Conservation (phyloP, 163 green algal genomes). For the Volvox carteri region DNA sequence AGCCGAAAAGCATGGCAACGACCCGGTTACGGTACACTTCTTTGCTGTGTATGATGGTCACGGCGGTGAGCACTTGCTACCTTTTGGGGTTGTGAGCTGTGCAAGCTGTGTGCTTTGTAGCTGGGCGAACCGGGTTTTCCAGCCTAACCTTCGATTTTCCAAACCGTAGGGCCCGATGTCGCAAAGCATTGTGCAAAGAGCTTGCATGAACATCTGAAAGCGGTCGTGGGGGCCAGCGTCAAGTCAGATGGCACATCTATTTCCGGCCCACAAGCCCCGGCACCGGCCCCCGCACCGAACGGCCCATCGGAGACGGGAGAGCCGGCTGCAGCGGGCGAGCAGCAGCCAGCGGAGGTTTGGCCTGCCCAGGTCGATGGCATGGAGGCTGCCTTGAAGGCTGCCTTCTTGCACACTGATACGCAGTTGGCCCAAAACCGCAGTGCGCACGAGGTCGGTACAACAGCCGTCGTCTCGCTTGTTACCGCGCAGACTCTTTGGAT, state of each 20-base stretch:
- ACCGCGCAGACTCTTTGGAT: conserved; percentile 82
- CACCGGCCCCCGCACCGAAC: not conserved
- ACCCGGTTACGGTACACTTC: conserved; percentile 78
- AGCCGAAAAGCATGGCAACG: conserved; percentile 19
- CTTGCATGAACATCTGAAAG: conserved; percentile 81
- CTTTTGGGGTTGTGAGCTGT: not conserved
- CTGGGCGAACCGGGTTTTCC: not conserved
- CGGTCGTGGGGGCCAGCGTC: conserved; percentile 51
- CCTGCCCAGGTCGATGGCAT: conserved; percentile 41
- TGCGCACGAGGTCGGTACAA: conserved; percentile 81
- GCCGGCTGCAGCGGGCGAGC: not conserved
- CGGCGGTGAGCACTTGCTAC: conserved; percentile 66
- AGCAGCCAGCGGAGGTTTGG: not conserved
- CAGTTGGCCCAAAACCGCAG: conserved; percentile 44
- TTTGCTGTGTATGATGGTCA: conserved; percentile 94
- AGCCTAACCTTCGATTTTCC: not conserved
- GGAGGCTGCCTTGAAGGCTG: conserved; percentile 40
- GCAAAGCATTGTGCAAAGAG: conserved; percentile 82
- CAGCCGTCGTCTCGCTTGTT: conserved; percentile 90
- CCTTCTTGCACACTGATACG: conserved; percentile 49
- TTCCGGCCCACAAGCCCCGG: not conserved
- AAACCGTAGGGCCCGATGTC: conserved; percentile 69
- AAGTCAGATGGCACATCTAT: not conserved
- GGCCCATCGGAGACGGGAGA: not conserved
- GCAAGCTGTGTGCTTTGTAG: too few relatives aligned